Evolutionary conservation across 179 eudicot species (phyloP), one percentile per base, ranked within the genome.

Genomic region (Gypsophila paniculata): DNA sequence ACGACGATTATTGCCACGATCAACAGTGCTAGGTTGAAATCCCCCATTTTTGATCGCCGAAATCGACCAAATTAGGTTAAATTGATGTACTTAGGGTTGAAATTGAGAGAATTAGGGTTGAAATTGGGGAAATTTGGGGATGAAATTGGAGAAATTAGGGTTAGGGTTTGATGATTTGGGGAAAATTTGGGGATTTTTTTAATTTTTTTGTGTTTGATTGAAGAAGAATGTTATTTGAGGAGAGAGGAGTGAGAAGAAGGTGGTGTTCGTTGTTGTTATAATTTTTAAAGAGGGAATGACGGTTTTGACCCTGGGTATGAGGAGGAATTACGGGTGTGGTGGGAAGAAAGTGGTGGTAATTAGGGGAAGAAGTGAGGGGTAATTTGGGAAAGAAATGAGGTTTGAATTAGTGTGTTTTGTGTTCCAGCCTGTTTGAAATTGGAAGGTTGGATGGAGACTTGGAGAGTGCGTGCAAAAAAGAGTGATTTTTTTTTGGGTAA

Each of bases 1-100:
- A 84, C 83, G 0, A 94, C 95, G 53, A 94, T 81, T 7, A 92
- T 87, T 6, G 99, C 94, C 3, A 94, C 91, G 74, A 94, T 80
- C 60, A 94, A 84, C n/a, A 91, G 80, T 23, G 99, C 99, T 44
- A 94, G 81, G 77, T 94, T 94, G 83, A 94, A 94, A 84, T 94
- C 99, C 79, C 99, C 97, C 97, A 91, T 94, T 72, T 26, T 21
- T 42, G 26, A 10, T 61, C 26, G 3, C 1, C 29, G 25, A 49
- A 26, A 15, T 68, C 49, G 62, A 42, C 9, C 44, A 38, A 54
- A 39, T 26, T 61, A 42, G 71, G 70, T 29, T 29, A 29, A 29
- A 29, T 29, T 29, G 34, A 29, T 4, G 34, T 29, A 29, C 1
- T 29, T 29, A 29, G 34, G 34, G 71, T 54, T 46, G n/a, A 59